A percentile compares a stretch with the other conserved stretches of the same genome.
Conservation (phyloP, 1,284 basidiomycete species). For the Ceratobasidium sp. region DNA sequence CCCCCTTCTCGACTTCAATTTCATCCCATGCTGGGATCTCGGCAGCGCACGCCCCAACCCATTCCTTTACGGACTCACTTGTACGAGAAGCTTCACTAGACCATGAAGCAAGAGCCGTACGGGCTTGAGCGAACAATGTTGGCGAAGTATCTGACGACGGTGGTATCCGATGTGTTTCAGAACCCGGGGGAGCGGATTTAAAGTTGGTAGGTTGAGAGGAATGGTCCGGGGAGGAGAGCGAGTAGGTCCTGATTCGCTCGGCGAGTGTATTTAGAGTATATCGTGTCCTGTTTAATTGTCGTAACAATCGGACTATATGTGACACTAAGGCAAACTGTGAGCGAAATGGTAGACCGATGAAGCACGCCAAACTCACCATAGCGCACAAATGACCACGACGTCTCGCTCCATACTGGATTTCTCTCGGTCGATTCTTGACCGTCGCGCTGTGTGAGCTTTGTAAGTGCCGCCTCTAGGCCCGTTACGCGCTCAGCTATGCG, state of each 20-base stretch:
- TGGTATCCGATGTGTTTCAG: not conserved
- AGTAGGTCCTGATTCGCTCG: conserved; percentile 10
- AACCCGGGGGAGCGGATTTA: too few relatives aligned
- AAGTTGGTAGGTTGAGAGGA: not conserved
- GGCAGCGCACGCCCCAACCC: not conserved
- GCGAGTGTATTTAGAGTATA: not conserved
- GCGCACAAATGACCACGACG: conserved; percentile 21
- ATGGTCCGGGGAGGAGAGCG: conserved; percentile 10
- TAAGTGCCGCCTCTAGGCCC: conserved; percentile 17
- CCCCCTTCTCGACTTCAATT: conserved; percentile 18
- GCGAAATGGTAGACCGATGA: too few relatives aligned
- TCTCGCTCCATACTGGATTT: conserved; percentile 22
- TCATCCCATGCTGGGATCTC: conserved; percentile 33
- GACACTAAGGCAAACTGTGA: not conserved
- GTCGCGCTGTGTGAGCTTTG: conserved; percentile 13
- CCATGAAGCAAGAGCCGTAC: conserved; percentile 30
- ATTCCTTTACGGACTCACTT: conserved; percentile 23
- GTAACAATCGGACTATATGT: not conserved
- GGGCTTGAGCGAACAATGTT: conserved; percentile 25
- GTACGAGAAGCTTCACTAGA: conserved; percentile 24
- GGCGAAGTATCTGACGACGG: not conserved
- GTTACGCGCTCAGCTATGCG: not conserved
- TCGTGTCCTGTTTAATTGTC: conserved; percentile 17
- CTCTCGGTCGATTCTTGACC: conserved; percentile 12
- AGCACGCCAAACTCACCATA: conserved; percentile 3